Evolutionary conservation across 345 rosid species (phyloP), one percentile per base, ranked within the genome.

Genomic region (Barbarea vulgaris): DNA sequence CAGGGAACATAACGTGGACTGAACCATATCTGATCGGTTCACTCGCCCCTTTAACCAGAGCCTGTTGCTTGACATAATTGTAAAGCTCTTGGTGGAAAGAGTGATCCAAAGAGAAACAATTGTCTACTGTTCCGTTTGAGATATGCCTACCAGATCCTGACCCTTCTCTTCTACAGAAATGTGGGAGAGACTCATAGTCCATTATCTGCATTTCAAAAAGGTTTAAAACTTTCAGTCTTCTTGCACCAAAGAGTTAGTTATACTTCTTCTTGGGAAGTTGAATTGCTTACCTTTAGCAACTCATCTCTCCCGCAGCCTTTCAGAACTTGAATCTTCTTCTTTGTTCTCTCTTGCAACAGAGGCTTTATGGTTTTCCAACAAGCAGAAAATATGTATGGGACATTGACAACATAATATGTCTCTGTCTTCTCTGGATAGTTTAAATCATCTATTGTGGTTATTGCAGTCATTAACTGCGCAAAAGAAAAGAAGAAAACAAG

Each of bases 311-410:
- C 90, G 28, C 78, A 84, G 72, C 98, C 98, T 46, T 88, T 84
- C 65, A 95, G 83, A 21, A 95, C 96, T 83, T 93, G 98, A 77
- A 93, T 51, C 84, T 93, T 95, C 85, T 78, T 88, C 83, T 84
- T 87, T 4, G 99, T 93, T 79, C 98, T 86, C 78, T 93, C 98
- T 84, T 95, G 98, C 85, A 95, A 78, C 36, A 95, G 89, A 68
- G 98, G 98, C 84, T 88, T 92, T 60, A 95, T 79, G 78, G 94
- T 91, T 96, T 90, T 87, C 97, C 96, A 88, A 81, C 96, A 91
- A 36, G 91, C 92, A n/a, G 92, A 89, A 76, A 96, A 96, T 78
- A 96, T 85, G 59, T 84, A 89, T 2, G 99, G 97, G 21, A 82
- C 96, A 67, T 96, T 96, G 68, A 93, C 99, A 33, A 93, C 83